Evolutionary conservation across 768 basidiomycete species (phyloP).

Genomic region (Trametes sanguinea): DNA sequence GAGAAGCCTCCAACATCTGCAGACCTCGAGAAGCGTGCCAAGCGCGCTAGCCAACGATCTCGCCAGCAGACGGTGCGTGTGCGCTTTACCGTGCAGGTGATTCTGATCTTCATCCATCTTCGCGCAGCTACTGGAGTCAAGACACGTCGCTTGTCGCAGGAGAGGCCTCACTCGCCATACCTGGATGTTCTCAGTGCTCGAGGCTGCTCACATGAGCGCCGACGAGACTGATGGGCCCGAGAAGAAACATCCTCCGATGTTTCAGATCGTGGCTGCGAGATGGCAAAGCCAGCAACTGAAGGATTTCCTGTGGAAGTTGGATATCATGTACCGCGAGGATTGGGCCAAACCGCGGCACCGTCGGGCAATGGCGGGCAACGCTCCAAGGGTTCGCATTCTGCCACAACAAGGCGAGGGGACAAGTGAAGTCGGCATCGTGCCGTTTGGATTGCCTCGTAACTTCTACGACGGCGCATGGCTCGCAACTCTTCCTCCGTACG

Average conservation of each 20-base stretch:
- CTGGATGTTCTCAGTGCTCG: neutral
- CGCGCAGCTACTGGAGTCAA: neutral
- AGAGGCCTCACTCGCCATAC: neutral
- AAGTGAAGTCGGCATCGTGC: too few species aligned
- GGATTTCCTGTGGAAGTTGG: conserved; percentile 3
- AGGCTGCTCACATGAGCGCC: conserved; percentile 1
- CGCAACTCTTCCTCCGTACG: too few species aligned
- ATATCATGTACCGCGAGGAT: too few species aligned
- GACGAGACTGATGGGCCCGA: conserved; percentile 5
- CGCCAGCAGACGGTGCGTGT: neutral
- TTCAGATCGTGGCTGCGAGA: neutral
- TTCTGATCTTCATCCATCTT: too few species aligned
- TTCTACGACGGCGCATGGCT: too few species aligned
- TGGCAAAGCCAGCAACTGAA: conserved; percentile 4
- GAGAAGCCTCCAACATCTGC: neutral
- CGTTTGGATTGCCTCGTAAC: too few species aligned
- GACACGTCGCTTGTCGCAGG: neutral
- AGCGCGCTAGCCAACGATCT: neutral
- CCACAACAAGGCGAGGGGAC: too few species aligned
- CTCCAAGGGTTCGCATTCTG: too few species aligned
- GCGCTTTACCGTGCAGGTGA: neutral
- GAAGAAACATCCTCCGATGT: neutral
- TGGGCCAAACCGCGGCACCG: too few species aligned
- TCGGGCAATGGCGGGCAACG: too few species aligned
- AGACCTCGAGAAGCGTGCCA: neutral